Percentiles rank a stretch among this genome's conserved stretches.
Evolutionary conservation across 345 rosid species (phyloP).

Genomic region (Firmiana major): DNA sequence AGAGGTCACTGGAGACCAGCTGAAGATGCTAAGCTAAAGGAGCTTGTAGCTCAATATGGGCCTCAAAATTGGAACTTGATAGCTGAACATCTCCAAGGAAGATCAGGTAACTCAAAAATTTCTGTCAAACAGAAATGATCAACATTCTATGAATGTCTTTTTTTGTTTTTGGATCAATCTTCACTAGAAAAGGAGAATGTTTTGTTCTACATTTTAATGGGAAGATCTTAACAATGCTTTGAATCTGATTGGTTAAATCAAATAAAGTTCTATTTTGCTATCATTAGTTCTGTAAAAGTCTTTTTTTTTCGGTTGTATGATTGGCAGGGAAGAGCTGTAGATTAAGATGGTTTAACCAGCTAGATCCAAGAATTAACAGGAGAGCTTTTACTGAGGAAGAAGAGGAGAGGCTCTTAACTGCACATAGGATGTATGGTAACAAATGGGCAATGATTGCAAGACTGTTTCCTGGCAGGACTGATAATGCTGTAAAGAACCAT

Average conservation of each 20-base stretch:
- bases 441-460: slow-evolving; percentile 93
- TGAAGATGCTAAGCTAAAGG: slow-evolving; percentile 80
- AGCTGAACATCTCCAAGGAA: slow-evolving; percentile 77
- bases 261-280: not conserved
- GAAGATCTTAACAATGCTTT: slow-evolving; percentile 4
- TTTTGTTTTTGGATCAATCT: not conserved
- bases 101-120: slow-evolving; percentile 58
- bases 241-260: not conserved
- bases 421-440: slow-evolving; percentile 75
- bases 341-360: slow-evolving; percentile 90
- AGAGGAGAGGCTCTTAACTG: slow-evolving; percentile 65
- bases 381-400: slow-evolving; percentile 77
- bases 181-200: not conserved
- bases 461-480: slow-evolving; percentile 84
- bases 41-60: slow-evolving; percentile 69
- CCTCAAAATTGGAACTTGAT: slow-evolving; percentile 97
- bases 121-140: not conserved
- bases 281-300: not conserved
- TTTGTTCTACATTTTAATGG: not conserved
- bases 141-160: not conserved
- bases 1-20: slow-evolving; percentile 97
- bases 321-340: slow-evolving; percentile 90
- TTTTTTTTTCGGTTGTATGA: not conserved
- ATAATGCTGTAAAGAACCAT: slow-evolving; percentile 93
- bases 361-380: slow-evolving; percentile 86